Evolutionary conservation across 495 filamentous ascomycete species (phyloP).

Genomic region (Penicillium canescens): DNA sequence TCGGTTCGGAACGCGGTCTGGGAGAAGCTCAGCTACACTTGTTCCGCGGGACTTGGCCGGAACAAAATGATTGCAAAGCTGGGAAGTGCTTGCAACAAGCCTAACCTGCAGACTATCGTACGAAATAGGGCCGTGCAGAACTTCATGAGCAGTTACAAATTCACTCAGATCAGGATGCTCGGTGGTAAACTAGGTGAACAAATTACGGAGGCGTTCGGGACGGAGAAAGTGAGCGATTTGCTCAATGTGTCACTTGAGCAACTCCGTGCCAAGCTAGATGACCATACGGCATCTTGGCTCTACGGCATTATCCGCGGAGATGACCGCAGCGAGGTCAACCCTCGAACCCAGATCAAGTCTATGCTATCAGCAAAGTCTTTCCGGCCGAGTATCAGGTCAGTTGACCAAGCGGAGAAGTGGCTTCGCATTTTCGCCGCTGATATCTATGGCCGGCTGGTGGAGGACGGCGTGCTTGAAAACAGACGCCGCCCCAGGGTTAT

Average conservation of each 20-base stretch:
- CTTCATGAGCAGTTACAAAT: slow-evolving; percentile 84
- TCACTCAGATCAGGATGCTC: slow-evolving; percentile 93
- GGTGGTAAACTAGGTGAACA: slow-evolving; percentile 96
- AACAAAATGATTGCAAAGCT: slow-evolving; percentile 98
- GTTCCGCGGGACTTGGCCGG: slow-evolving; percentile 80
- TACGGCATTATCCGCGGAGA: slow-evolving; percentile 84
- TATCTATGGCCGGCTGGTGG: slow-evolving; percentile 84
- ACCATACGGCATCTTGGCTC: slow-evolving; percentile 86
- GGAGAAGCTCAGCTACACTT: slow-evolving; percentile 77
- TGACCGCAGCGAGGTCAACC: slow-evolving; percentile 84
- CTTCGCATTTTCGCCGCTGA: slow-evolving; percentile 90
- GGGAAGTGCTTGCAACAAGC: slow-evolving; percentile 87
- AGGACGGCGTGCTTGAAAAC: slow-evolving; percentile 89
- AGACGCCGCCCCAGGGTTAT: slow-evolving; percentile 83
- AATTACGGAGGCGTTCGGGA: slow-evolving; percentile 72
- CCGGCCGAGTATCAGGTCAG: slow-evolving; percentile 73
- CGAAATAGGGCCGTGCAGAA: slow-evolving; percentile 77
- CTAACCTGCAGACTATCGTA: slow-evolving; percentile 88
- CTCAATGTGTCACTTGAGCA: slow-evolving; percentile 72
- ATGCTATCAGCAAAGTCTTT: slow-evolving; percentile 99
- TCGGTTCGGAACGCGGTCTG: slow-evolving; percentile 66
- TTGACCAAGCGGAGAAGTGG: slow-evolving; percentile 86
- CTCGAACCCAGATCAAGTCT: slow-evolving; percentile 90
- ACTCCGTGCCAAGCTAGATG: slow-evolving; percentile 75
- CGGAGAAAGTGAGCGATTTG: slow-evolving; percentile 77